Evolutionary conservation across 176 grass and related monocot genomes (phyloP), one percentile per base, ranked within the genome.

Genomic region (Triticum monococcum): DNA sequence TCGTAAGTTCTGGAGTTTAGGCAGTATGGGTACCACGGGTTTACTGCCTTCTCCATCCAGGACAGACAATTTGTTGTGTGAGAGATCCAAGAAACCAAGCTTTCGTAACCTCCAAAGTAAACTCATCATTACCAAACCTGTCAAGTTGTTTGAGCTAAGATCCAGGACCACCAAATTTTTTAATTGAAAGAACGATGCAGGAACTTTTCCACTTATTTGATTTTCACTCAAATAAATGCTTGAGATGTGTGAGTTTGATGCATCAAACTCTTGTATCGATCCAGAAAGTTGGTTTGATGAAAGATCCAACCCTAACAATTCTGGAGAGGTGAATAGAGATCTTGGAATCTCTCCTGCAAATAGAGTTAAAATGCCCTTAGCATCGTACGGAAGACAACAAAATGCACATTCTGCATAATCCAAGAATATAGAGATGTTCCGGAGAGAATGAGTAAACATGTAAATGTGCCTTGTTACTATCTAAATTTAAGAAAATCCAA

Each of bases 191-290:
- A 41, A 41, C 11, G 61, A 68, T 45, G 30, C 65, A 18, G 84
- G 84, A 68, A 86, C 79, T 22, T 26, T 22, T 11, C 84, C 73
- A 23, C 54, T 79, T 22, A 79, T 37, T 35, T 79, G 7, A 78
- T 86, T 86, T 6, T 3, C 4, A 37, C n/a, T 66, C 40, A 81
- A 67, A 66, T 0, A 16, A 14, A 3, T 13, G 38, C n/a, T 3
- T 35, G 33, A 35, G 33, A 25, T n/a, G 1, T 8, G 26, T 28
- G 61, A 35, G 7, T 22, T 43, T 12, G 2, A 2, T 41, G 9
- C 2, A 43, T 11, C 41, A 41, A 41, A 10, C 40, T 41, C 40
- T 41, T 59, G 12, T 65, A 85, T 28, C 4, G 60, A 50, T 70
- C 82, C 69, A 43, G 50, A 73, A 28, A 85, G 30, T 76, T 75